Evolutionary conservation across 139 green algal genomes (phyloP).

Genomic region (Nannochloris sp.): DNA sequence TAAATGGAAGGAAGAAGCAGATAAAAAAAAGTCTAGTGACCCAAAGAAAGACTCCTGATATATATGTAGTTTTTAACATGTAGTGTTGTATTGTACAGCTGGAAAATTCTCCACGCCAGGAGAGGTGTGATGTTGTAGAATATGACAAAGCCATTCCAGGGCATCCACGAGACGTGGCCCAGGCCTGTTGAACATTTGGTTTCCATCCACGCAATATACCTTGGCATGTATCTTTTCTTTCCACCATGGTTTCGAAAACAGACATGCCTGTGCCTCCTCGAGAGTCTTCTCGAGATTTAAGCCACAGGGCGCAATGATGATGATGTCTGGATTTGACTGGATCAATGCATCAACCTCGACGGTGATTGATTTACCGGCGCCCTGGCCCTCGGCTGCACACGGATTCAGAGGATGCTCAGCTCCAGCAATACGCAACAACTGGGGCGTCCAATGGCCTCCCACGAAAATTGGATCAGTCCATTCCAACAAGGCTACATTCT

Average conservation of each 20-base stretch:
- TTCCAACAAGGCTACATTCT: constrained; percentile 65
- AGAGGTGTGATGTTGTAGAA: constrained; percentile 43
- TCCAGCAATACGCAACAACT: constrained; percentile 74
- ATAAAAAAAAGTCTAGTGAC: constrained; percentile 3
- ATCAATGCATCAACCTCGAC: constrained; percentile 36
- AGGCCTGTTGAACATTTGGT: constrained; percentile 76
- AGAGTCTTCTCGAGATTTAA: constrained; percentile 38
- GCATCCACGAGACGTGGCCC: constrained; percentile 72
- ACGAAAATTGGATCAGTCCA: constrained; percentile 74
- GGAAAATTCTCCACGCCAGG: constrained; percentile 34
- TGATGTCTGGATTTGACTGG: constrained; percentile 54
- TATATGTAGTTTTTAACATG: not conserved
- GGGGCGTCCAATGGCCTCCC: constrained; percentile 79
- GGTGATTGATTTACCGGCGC: constrained; percentile 8
- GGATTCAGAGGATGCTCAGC: constrained; percentile 63
- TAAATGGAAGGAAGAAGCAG: not conserved
- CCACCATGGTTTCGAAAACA: constrained; percentile 33
- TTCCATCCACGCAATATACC: constrained; percentile 75
- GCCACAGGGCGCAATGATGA: constrained; percentile 73
- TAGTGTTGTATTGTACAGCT: constrained; percentile 15
- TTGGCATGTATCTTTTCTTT: constrained; percentile 51
- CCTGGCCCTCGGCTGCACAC: not conserved
- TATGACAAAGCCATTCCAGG: constrained; percentile 68
- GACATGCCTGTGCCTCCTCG: constrained; percentile 14
- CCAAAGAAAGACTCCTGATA: not conserved